Base-by-base conservation (phyloP, 2,329 filamentous ascomycete genomes). In the Pyrenophora tritici-repentis region DNA sequence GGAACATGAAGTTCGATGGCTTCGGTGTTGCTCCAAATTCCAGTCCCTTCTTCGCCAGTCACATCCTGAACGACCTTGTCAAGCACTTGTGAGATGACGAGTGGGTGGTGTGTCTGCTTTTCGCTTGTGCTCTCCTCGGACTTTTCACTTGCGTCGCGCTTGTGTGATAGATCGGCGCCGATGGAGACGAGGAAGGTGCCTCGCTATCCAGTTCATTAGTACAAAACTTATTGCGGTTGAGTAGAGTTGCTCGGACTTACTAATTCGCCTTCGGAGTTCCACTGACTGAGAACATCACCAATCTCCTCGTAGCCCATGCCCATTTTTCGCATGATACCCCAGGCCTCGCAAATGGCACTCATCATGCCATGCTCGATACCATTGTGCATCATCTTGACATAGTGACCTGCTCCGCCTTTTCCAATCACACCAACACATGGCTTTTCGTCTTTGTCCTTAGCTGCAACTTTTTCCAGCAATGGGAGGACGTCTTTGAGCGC, bases 351-450 rank as follows among this genome's bases (percentile, higher is more conserved):
- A 5, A 88, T 78, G 0, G 81, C 78, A 45, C 81, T 82, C 75
- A 90, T 82, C 83, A 90, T 87, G 1, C 85, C 86, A 54, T 88
- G 85, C 65, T 90, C 86, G 53, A 90, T 89, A 1, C 86, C 86
- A 57, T 90, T 89, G 66, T 90, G 87, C 3, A 89, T 80, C 86
- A 89, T 90, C 75, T 90, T 90, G 34, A 89, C 85, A 62, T 86
- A 90, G 67, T 90, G 86, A 0, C 87, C 87, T 1, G 82, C 79
- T 1, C 86, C 86, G 0, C 82, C 82, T 2, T 81, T 80, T 0
- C 87, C 86, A 39, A 86, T 78, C 20, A 79, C 76, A 0, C 75
- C 81, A 0, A 87, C 84, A 59, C 86, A 89, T 1, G 85, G 79
- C 9, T 76, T 79, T 1, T 83, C 83, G 3, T 82, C 74, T 31